Evolutionary conservation across 768 basidiomycete species (phyloP).

Genomic region (Cystoderma amianthinum): DNA sequence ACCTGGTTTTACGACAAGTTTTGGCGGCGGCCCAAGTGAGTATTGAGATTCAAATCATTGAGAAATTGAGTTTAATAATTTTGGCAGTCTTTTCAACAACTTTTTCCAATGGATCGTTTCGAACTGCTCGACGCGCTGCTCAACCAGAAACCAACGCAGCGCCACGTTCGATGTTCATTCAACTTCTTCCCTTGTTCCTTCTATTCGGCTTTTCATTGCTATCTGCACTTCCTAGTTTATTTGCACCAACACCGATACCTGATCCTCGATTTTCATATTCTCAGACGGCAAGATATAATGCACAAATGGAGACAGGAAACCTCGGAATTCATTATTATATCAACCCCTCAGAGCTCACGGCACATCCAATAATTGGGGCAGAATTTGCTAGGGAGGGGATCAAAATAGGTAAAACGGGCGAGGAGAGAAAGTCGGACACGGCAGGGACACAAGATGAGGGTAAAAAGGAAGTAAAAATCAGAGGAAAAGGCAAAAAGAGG

Average conservation of each 20-base stretch:
- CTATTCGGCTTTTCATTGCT: slow-evolving; percentile 81
- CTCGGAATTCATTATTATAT: slow-evolving; percentile 82
- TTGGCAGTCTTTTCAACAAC: slow-evolving; percentile 62
- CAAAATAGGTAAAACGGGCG: slow-evolving; percentile 26
- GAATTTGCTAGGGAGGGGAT: slow-evolving; percentile 52
- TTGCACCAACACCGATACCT: slow-evolving; percentile 57
- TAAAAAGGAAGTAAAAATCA: slow-evolving; percentile 24
- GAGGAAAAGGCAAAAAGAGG: slow-evolving; percentile 20
- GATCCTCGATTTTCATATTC: slow-evolving; percentile 79
- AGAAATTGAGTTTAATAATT: slow-evolving; percentile 7
- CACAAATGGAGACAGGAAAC: slow-evolving; percentile 64
- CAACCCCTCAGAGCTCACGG: slow-evolving; percentile 65
- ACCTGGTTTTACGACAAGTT: slow-evolving; percentile 39
- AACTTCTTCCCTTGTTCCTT: slow-evolving; percentile 80
- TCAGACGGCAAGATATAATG: slow-evolving; percentile 50
- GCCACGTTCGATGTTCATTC: slow-evolving; percentile 59
- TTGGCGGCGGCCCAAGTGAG: slow-evolving; percentile 53
- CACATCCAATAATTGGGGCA: slow-evolving; percentile 70
- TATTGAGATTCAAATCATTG: too few species aligned
- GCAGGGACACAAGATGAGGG: slow-evolving; percentile 9
- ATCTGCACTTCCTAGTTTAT: slow-evolving; percentile 72
- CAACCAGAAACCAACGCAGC: slow-evolving; percentile 26
- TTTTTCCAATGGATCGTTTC: slow-evolving; percentile 83
- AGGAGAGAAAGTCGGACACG: slow-evolving; percentile 17
- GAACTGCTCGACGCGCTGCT: slow-evolving; percentile 51